phyloP scores from a whole-genome alignment of 768 basidiomycete species.

The Phlebiopsis flavidoalba region DNA sequence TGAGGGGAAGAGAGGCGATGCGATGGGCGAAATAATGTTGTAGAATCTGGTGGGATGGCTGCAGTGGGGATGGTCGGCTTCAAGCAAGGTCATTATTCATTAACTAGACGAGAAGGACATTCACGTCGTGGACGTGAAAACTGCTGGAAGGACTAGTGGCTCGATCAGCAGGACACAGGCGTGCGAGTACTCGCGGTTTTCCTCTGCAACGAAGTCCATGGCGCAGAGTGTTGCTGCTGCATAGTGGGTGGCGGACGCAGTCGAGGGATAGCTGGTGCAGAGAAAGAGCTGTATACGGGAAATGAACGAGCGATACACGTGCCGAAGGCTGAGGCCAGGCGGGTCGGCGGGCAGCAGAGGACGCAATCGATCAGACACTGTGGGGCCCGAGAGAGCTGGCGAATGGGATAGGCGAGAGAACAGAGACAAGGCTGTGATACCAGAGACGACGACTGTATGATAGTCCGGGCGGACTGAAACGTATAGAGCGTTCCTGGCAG shows the following conservation, averaged over 20 bases:
- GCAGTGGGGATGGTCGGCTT: conserved; percentile 15
- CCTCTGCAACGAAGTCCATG: conserved; percentile 21
- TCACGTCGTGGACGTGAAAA: conserved; percentile 16
- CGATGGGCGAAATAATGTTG: conserved; percentile 16
- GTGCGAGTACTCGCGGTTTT: conserved; percentile 16
- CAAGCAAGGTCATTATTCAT: conserved; percentile 15
- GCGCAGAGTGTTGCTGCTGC: neutral
- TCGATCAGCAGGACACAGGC: conserved; percentile 16
- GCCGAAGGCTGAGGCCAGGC: neutral
- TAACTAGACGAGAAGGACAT: conserved; percentile 16
- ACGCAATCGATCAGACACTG: neutral
- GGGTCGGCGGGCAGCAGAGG: neutral
- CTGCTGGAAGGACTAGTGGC: conserved; percentile 18
- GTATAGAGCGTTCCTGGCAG: neutral
- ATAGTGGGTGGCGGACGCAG: neutral
- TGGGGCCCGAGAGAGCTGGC: neutral
- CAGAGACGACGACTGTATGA: neutral
- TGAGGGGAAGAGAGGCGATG: conserved; percentile 19
- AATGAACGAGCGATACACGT: neutral
- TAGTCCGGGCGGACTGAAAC: conserved; percentile 2
- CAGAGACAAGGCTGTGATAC: neutral
- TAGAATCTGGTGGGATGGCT: conserved; percentile 13
- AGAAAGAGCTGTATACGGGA: neutral
- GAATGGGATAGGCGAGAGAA: neutral
- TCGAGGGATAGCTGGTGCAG: conserved; percentile 1